Evolutionary conservation across 2,329 filamentous ascomycete species (phyloP).

Genomic region (Moelleriella libera): DNA sequence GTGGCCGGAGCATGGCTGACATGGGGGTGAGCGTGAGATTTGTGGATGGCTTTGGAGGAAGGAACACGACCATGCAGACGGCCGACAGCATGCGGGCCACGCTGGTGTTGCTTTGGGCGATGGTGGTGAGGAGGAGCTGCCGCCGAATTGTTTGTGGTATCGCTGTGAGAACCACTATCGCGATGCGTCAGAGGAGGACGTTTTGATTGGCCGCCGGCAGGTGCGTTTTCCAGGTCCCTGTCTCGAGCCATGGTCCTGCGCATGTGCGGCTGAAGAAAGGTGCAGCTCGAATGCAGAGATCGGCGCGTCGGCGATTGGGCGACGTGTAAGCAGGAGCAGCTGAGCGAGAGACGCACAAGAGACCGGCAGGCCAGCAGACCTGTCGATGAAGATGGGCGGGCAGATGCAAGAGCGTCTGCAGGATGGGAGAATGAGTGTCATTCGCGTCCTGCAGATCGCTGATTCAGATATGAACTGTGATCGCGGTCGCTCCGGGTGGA

Average conservation of each 20-base stretch:
- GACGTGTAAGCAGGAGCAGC: background rate
- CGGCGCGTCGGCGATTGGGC: background rate
- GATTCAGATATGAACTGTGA: too few species aligned
- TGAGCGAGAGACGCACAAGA: background rate
- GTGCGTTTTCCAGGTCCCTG: constrained; percentile 32
- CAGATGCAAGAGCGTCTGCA: too few species aligned
- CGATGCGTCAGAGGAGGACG: constrained; percentile 24
- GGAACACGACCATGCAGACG: constrained; percentile 37
- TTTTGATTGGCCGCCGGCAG: constrained; percentile 41
- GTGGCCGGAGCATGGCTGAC: constrained; percentile 11
- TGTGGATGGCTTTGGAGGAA: constrained; percentile 33
- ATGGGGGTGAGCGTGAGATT: constrained; percentile 9
- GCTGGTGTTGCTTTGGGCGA: constrained; percentile 14
- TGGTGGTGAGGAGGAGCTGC: constrained; percentile 12
- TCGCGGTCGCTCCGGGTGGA: too few species aligned
- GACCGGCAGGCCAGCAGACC: too few species aligned
- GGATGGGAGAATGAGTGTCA: background rate
- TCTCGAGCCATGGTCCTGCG: constrained; percentile 24
- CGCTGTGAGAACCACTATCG: constrained; percentile 21
- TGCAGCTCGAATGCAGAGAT: background rate
- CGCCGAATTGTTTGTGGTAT: constrained; percentile 10
- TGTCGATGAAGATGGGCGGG: background rate
- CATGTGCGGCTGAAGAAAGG: background rate
- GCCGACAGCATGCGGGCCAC: constrained; percentile 21
- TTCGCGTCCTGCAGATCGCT: too few species aligned